These are phyloP conservation scores for Globisporangium polare DNA, from an alignment of 352 stramenopile genomes.

Conservation along the genomic window DNA sequence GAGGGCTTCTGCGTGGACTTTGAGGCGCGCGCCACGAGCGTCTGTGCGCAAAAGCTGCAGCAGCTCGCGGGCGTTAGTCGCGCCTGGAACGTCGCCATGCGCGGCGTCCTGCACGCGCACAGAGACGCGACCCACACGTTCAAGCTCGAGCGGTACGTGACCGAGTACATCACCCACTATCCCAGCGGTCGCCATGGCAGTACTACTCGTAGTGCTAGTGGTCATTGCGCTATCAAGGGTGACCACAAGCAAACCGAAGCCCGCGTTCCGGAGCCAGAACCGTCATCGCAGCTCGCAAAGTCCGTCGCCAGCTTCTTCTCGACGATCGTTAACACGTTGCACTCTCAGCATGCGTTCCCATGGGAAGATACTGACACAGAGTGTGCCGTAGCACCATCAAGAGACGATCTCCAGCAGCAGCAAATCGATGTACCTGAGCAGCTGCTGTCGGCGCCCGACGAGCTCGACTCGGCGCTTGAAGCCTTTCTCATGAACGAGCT, in stretches of 20 bases:
- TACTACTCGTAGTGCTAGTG: neutral
- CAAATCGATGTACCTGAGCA: neutral
- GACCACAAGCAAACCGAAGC: neutral
- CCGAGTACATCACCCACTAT: neutral
- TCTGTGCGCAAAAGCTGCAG: slow-evolving; percentile 6
- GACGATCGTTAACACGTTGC: slow-evolving; percentile 5
- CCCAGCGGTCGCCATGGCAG: neutral
- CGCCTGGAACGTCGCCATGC: slow-evolving; percentile 9
- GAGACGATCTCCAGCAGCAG: neutral
- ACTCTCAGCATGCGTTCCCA: neutral
- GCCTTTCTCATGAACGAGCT: neutral
- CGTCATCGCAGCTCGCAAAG: slow-evolving; percentile 2
- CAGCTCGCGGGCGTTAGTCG: slow-evolving; percentile 11
- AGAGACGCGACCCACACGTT: neutral
- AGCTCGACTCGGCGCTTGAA: slow-evolving; percentile 1
- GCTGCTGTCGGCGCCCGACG: neutral
- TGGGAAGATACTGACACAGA: slow-evolving; percentile 5
- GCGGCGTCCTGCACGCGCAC: neutral
- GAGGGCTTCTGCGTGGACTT: slow-evolving; percentile 1
- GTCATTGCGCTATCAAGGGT: neutral
- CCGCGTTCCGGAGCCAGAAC: neutral
- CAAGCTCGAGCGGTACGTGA: neutral
- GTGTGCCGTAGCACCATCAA: neutral
- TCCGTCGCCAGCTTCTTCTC: slow-evolving; percentile 11
- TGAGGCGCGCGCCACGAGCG: neutral